These are phyloP conservation scores for Lachancea thermotolerans DNA, from an alignment of 805 yeast genomes.

Conservation along the genomic window DNA sequence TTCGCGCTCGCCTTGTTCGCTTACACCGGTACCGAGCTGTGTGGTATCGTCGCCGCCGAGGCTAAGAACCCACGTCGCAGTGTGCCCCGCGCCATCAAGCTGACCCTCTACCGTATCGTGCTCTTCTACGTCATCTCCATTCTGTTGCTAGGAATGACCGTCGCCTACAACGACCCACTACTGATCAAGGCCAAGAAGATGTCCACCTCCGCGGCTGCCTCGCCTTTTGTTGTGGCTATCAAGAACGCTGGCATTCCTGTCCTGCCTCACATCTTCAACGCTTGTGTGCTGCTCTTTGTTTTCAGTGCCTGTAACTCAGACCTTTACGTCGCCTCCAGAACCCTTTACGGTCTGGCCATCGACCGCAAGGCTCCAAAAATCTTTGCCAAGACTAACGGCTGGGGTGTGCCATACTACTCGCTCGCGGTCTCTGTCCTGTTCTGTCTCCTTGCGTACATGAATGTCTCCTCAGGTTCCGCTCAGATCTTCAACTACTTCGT, in stretches of 20 bases:
- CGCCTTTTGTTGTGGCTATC: constrained; percentile 82
- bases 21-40: constrained; percentile 61
- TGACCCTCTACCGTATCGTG: constrained; percentile 63
- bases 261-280: constrained; percentile 71
- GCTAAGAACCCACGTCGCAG: constrained; percentile 60
- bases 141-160: constrained; percentile 61
- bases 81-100: constrained; percentile 64
- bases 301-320: constrained; percentile 79
- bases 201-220: constrained; percentile 58
- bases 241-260: constrained; percentile 53
- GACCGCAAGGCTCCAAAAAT: constrained; percentile 69
- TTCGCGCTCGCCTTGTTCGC: constrained; percentile 64
- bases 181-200: constrained; percentile 45
- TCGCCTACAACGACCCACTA: constrained; percentile 48
- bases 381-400: constrained; percentile 55
- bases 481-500: constrained; percentile 63
- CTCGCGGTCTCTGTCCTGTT: constrained; percentile 45
- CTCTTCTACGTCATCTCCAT: constrained; percentile 58
- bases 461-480: constrained; percentile 48
- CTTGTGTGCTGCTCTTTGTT: constrained; percentile 67
- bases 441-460: constrained; percentile 66
- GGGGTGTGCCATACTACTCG: constrained; percentile 66
- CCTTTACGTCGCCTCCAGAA: constrained; percentile 70
- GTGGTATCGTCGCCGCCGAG: constrained; percentile 71
- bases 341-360: constrained; percentile 61